Evolutionary conservation across 805 yeast species (phyloP), one percentile per base, ranked within the genome.

Genomic region (Metschnikowia lunata): DNA sequence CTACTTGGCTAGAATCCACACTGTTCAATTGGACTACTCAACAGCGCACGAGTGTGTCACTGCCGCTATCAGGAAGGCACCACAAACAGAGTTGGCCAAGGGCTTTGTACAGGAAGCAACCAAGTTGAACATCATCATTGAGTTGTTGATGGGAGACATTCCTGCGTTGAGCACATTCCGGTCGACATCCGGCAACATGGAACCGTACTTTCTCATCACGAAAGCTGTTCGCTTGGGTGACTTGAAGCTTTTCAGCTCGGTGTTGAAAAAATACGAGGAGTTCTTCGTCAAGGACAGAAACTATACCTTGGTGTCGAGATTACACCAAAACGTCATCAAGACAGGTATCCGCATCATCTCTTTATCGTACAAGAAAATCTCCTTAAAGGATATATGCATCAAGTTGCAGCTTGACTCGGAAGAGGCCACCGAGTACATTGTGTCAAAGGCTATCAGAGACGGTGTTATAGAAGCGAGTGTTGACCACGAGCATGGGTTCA

Each of bases 301-400:
- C 55, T 87, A 82, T 62, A 86, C 88, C 33, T 75, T 93, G 56
- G 93, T 93, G 36, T 76, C 88, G 37, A 80, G 98, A 59, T 75
- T 93, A 60, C 85, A 97, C 63, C 96, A 95, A 61, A 93, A 91
- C 63, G 99, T 93, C 49, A 93, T 93, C 67, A 93, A 91, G 69
- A 90, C 99, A 1, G 99, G 99, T 60, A 88, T 93, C 49, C 80
- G 98, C 64, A 85, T 88, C 58, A 88, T 93, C 59, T 87, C 96
- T 10, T 72, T 93, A 57, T 83, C 97, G 7, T 93, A 93, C 71
- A 85, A 93, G 48, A 83, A 80, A 62, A 93, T 93, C 49, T 87
- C 97, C 4, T 76, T 93, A 57, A 86, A 85, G 64, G 99, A 93
- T 61, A 89, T 93, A 45, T 93, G 99, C 66, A 78, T 93, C 57